These are phyloP conservation scores for Ceratocystiopsis brevicomis DNA, from an alignment of 2,329 filamentous ascomycete genomes.

Conservation along the genomic window DNA sequence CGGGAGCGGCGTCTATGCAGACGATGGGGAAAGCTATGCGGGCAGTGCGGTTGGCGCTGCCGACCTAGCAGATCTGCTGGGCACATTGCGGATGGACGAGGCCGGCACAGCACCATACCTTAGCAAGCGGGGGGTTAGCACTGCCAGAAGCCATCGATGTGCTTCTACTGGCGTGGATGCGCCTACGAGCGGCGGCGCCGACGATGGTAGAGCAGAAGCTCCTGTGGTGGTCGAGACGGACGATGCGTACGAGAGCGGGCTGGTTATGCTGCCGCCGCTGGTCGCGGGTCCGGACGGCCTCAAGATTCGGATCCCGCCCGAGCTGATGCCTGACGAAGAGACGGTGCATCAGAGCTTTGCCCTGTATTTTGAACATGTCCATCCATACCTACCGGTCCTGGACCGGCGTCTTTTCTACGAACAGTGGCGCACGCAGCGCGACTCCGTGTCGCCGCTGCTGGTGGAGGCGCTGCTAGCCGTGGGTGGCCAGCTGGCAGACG, in stretches of 20 bases:
- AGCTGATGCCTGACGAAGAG: slow-evolving; percentile 80
- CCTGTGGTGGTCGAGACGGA: slow-evolving; percentile 48
- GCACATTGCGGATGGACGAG: slow-evolving; percentile 72
- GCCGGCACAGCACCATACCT: slow-evolving; percentile 79
- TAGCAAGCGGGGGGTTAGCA: slow-evolving; percentile 24
- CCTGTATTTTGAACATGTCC: slow-evolving; percentile 76
- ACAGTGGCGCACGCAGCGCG: slow-evolving; percentile 69
- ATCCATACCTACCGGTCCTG: slow-evolving; percentile 81
- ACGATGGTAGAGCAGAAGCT: slow-evolving; percentile 20
- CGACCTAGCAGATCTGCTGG: slow-evolving; percentile 62
- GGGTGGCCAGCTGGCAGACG: slow-evolving; percentile 64
- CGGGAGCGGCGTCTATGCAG: background rate
- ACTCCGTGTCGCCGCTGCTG: slow-evolving; percentile 74
- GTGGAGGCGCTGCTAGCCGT: slow-evolving; percentile 86
- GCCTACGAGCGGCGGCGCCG: no score
- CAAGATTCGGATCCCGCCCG: slow-evolving; percentile 73
- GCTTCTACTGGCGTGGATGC: no score
- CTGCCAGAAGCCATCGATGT: no score
- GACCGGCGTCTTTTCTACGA: slow-evolving; percentile 69
- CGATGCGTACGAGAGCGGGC: slow-evolving; percentile 48
- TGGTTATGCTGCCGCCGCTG: slow-evolving; percentile 22
- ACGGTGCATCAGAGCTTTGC: slow-evolving; percentile 71
- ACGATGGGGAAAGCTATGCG: slow-evolving; percentile 38
- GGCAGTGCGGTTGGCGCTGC: slow-evolving; percentile 19
- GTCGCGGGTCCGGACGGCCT: slow-evolving; percentile 44